Percentiles rank a stretch among this genome's conserved stretches.
Conservation (phyloP, 1,139 yeast species). For the Kurtzmaniella quercitrusa region DNA sequence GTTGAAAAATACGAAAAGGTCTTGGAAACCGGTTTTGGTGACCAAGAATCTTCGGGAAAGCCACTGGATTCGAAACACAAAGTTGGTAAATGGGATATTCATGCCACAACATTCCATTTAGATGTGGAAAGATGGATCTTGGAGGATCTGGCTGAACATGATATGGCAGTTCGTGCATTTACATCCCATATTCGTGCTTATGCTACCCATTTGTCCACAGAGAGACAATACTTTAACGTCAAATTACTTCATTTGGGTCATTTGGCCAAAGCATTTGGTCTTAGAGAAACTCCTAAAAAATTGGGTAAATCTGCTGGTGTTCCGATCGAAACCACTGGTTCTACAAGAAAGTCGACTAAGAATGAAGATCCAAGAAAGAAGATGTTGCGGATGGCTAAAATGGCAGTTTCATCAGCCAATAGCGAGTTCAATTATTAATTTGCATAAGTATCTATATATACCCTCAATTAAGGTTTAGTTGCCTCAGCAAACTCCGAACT, state of each 20-base stretch:
- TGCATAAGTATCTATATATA: conserved; percentile 1
- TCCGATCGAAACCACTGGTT: not conserved
- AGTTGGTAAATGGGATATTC: conserved; percentile 75
- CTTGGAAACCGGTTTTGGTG: conserved; percentile 61
- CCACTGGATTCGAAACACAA: conserved; percentile 27
- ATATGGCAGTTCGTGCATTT: conserved; percentile 70
- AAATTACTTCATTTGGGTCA: conserved; percentile 88
- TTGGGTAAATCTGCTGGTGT: conserved; percentile 43
- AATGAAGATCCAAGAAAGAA: conserved; percentile 64
- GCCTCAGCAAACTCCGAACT: conserved; percentile 19
- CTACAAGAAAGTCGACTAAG: conserved; percentile 16
- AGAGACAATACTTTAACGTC: conserved; percentile 75
- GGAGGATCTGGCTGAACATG: conserved; percentile 59
- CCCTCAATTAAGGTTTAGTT: not conserved
- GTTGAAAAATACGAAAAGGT: conserved; percentile 47
- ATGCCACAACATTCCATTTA: conserved; percentile 95
- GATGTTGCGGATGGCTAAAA: conserved; percentile 74
- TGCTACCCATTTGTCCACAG: conserved; percentile 87
- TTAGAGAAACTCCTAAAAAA: conserved; percentile 89
- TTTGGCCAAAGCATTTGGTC: conserved; percentile 88
- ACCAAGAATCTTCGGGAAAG: conserved; percentile 15
- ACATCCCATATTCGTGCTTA: conserved; percentile 91
- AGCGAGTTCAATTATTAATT: conserved; percentile 71
- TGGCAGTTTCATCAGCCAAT: conserved; percentile 58
- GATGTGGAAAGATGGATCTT: conserved; percentile 84